phyloP scores from a whole-genome alignment of 2,329 filamentous ascomycete species.

The Ustilaginoidea virens region DNA sequence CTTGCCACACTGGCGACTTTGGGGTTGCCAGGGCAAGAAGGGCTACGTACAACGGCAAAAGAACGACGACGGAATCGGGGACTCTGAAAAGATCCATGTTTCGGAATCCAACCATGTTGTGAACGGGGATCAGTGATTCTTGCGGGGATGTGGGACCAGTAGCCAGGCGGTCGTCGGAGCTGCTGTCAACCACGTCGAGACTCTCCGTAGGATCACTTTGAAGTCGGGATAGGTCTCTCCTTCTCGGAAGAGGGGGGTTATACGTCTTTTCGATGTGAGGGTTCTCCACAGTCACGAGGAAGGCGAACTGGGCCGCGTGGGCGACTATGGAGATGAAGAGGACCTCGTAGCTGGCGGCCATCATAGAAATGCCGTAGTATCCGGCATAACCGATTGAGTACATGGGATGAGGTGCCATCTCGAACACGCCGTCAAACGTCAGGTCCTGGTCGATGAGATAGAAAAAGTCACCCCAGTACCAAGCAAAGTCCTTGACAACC shows the following conservation, averaged over 20 bases:
- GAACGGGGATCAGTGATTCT: slow-evolving; percentile 48
- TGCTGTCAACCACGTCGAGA: slow-evolving; percentile 11
- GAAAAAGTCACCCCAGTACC: slow-evolving; percentile 99
- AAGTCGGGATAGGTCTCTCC: slow-evolving; percentile 24
- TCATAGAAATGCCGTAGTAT: slow-evolving; percentile 95
- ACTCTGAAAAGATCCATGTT: slow-evolving; percentile 83
- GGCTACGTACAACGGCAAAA: slow-evolving; percentile 63
- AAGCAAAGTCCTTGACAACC: slow-evolving; percentile 97
- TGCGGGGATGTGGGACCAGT: slow-evolving; percentile 10
- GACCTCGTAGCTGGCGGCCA: slow-evolving; percentile 95
- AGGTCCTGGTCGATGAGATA: slow-evolving; percentile 95
- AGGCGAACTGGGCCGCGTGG: slow-evolving; percentile 86
- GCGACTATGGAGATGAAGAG: slow-evolving; percentile 93
- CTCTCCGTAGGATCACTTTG: slow-evolving; percentile 15
- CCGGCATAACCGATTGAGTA: slow-evolving; percentile 96
- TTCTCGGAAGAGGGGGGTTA: slow-evolving; percentile 71
- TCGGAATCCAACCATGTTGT: slow-evolving; percentile 66
- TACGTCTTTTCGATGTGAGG: slow-evolving; percentile 98
- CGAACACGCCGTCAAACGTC: slow-evolving; percentile 96
- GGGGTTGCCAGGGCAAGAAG: slow-evolving; percentile 62
- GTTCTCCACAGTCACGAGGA: slow-evolving; percentile 83
- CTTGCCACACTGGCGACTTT: slow-evolving; percentile 57
- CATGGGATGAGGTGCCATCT: slow-evolving; percentile 98
- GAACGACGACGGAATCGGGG: slow-evolving; percentile 66
- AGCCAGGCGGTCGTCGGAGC: slow-evolving; percentile 11